Base-by-base conservation (phyloP, 164 flowering plant species). In the Aristolochia californica region DNA sequence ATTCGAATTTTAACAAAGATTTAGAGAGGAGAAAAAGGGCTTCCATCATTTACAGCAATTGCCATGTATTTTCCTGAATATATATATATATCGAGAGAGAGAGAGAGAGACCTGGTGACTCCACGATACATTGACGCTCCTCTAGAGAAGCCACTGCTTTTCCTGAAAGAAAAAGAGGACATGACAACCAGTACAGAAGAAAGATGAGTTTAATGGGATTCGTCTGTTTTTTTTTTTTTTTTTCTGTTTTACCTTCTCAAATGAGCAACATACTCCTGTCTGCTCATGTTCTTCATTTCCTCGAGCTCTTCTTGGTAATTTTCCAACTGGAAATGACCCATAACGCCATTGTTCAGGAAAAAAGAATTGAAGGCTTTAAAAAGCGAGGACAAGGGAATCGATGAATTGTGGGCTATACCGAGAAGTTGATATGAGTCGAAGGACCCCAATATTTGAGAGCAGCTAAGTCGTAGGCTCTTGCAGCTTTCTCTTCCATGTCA, bases 61-160 rank as follows among this genome's bases (percentile, higher is more conserved):
- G n/a, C n/a, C n/a, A n/a, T n/a, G n/a, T n/a, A n/a, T n/a, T n/a
- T n/a, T n/a, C n/a, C n/a, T n/a, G n/a, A n/a, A n/a, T n/a, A n/a
- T n/a, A n/a, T n/a, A n/a, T n/a, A n/a, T 5, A 34, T 9, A 8
- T 9, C 7, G 10, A 34, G 40, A 34, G 40, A 34, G 40, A 34
- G 4, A 7, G 45, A n/a, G 25, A 18, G 18, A 23, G 45, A 90
- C 97, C 97, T 87, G 67, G 95, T 87, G 22, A 90, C 97, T 54
- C 97, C 97, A 74, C 97, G 69, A 59, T 87, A 90, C 65, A 87
- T 83, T 5, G 97, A 90, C 56, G 97, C 95, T 0, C 97, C 97
- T 66, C 95, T 80, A 0, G 97, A 90, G 63, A 90, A 90, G 2
- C 95, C 94, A 69, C 95, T 90, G 56, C 97, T 87, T 72, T 77